Evolutionary conservation across 78 protist genomes (phyloP), one percentile per base, ranked within the genome.

Genomic region (Dictyostelium brefeldianum): DNA sequence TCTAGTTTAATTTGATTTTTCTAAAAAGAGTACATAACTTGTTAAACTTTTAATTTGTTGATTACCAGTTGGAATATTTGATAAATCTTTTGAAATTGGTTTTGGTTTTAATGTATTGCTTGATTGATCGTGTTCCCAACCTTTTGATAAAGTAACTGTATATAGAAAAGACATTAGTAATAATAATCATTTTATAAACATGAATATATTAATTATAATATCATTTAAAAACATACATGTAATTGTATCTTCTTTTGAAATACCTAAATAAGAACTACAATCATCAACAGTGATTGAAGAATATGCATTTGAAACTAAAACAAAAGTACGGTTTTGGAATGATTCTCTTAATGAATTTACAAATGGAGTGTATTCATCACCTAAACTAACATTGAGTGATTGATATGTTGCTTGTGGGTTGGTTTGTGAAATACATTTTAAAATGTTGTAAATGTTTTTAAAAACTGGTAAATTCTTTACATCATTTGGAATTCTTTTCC

Each of bases 401-500:
- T 48, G 67, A 36, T 82, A 82, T 41, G 71, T 82, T 11, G 12
- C 25, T 69, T 59, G 41, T 43, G 70, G 54, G 29, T 69, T 69
- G 18, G 54, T 6, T 70, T 82, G 90, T 3, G 78, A 50, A 25
- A 82, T 48, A 18, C 51, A 17, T 69, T 82, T 82, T 8, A 36
- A 12, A 17, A 82, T 25, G 67, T 78, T 43, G 62, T 77, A 82
- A 31, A 82, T 82, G 11, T 41, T 48, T 74, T 82, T 82, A 27
- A 82, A 82, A 51, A 5, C 41, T 64, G 67, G 78, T 11, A 29
- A 59, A 22, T 65, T 47, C 27, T 65, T 82, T 4, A 82, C 22
- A 25, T 82, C 80, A 36, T 74, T 65, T 82, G 90, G 80, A 15
- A 82, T 82, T 82, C 90, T 82, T 41, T 82, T 36, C 90, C 90